Conservation (phyloP, 2,329 filamentous ascomycete species). For the Fusarium lyarnte region DNA sequence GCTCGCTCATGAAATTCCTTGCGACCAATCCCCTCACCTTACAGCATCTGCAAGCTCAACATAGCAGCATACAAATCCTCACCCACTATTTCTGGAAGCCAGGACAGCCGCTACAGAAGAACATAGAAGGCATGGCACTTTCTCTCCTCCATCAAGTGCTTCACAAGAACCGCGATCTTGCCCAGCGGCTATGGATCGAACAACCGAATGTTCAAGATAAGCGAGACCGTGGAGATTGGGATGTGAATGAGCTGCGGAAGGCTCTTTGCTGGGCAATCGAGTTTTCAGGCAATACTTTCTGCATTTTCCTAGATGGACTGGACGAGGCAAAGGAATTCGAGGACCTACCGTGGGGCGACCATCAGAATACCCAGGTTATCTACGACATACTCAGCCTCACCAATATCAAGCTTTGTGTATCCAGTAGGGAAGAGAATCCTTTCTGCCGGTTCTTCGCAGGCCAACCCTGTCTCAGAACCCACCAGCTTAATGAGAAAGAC, state of each 20-base stretch:
- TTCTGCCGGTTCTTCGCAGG: accelerated
- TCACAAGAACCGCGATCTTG: accelerated
- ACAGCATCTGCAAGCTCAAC: accelerated
- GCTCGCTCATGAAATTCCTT: not conserved
- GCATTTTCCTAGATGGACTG: not conserved
- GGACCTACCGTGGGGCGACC: accelerated
- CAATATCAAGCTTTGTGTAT: not conserved
- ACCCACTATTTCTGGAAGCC: not conserved
- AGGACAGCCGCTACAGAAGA: not conserved
- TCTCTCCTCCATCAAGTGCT: accelerated
- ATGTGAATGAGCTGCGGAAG: accelerated
- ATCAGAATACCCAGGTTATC: accelerated
- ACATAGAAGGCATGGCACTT: accelerated
- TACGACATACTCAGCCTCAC: accelerated
- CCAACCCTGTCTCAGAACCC: accelerated
- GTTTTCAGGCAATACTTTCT: accelerated
- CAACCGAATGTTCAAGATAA: accelerated
- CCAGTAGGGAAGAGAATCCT: accelerated
- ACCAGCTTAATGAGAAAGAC: accelerated
- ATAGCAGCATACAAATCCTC: accelerated
- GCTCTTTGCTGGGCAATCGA: not conserved
- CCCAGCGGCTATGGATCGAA: accelerated
- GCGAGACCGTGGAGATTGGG: accelerated
- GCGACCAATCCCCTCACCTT: accelerated
- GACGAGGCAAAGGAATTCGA: not conserved